Percentiles rank a stretch among this genome's conserved stretches.
Conservation (phyloP, 1,284 basidiomycete species). For the Paramarasmius palmivorus region DNA sequence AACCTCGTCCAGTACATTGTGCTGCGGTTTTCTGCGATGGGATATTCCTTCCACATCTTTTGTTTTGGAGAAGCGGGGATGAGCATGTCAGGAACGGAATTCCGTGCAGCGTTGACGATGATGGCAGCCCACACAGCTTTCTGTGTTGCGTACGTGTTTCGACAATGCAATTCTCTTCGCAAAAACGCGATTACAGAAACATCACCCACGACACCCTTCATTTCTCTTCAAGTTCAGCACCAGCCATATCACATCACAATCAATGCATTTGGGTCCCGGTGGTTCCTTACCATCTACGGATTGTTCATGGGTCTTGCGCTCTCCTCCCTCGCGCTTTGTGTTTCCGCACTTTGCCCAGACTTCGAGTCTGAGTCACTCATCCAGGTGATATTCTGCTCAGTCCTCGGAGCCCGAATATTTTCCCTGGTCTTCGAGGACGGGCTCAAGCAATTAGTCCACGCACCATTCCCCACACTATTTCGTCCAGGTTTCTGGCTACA, state of each 20-base stretch:
- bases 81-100: not conserved
- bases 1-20: not conserved
- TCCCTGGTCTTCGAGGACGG: slow-evolving; percentile 12
- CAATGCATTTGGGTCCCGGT: not conserved
- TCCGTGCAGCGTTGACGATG: not conserved
- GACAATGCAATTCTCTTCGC: not conserved
- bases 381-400: slow-evolving; percentile 3
- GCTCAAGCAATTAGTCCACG: slow-evolving; percentile 2
- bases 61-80: not conserved
- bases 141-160: slow-evolving; percentile 8
- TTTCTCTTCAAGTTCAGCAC: not conserved
- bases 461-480: slow-evolving; percentile 10
- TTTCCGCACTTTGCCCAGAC: not conserved
- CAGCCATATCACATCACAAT: slow-evolving; percentile 11
- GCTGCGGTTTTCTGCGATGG: not conserved
- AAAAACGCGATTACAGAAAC: not conserved
- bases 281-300: slow-evolving; percentile 11
- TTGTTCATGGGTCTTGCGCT: slow-evolving; percentile 12
- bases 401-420: slow-evolving; percentile 9
- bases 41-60: not conserved
- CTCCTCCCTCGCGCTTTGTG: not conserved
- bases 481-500: slow-evolving; percentile 24
- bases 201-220: not conserved
- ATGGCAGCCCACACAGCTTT: slow-evolving; percentile 2
- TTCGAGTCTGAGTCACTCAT: not conserved